Base-by-base conservation (phyloP, 2,329 filamentous ascomycete species). In the Aspergillus clavatus region DNA sequence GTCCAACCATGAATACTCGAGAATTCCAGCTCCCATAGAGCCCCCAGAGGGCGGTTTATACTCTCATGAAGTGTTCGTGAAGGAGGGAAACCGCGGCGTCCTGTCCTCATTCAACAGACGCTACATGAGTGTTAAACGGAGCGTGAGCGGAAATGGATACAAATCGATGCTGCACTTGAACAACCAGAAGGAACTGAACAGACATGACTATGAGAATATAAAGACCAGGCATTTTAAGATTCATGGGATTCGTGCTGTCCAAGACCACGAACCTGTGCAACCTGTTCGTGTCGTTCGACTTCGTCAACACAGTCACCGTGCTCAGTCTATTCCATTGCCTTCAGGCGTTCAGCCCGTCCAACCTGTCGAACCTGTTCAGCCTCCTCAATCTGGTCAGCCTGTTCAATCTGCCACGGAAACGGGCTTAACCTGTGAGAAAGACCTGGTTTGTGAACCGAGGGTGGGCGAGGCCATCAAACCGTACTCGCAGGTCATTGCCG, bases 41-140 rank as follows among this genome's bases (percentile, higher is more conserved):
- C 37, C 29, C 18, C 48, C 50, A 2, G 33, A 28, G 3, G 40
- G 43, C 4, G 38, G 45, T 6, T 7, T 47, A 10, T 48, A 52
- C 29, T 55, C 52, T 6, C 52, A 53, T 23, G 36, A 29, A 19
- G 35, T 48, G 8, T 54, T 52, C 31, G 41, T 43, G 12, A 47
- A 26, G 12, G 51, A 57, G 40, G 47, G 46, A 19, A 48, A 48
- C 24, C 44, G 51, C 24, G 49, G 42, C 10, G 46, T 49, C 4
- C 38, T 52, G 4, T 53, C 51, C 16, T 43, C 45, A 22, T 16
- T 52, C 7, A 45, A 42, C 7, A 49, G 22, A 38, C 39, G 31
- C 19, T 27, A 33, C 29, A 26, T 38, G 10, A 43, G 23, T 27
- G 24, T 35, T 5, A 39, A 31, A 18, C 28, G 11, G n/a, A 41